Base-by-base conservation (phyloP, 148 eudicot genomes). In the Rhododendron vialii region DNA sequence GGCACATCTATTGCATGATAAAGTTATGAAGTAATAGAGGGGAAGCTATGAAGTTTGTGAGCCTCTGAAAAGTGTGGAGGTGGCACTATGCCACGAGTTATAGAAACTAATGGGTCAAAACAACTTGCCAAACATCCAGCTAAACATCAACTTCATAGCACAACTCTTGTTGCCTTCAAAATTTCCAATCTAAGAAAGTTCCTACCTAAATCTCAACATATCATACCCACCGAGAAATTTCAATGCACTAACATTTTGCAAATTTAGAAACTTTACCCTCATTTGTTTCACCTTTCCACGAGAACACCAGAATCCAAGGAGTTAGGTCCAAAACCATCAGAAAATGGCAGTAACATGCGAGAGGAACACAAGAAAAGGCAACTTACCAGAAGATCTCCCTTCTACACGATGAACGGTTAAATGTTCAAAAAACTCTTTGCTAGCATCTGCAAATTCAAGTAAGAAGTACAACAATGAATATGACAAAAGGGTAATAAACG, bases 361-460 rank as follows among this genome's bases (percentile, higher is more conserved):
- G 79, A 75, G 47, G 79, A 75, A 75, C 43, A 75, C n/a, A 75
- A 6, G 11, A 14, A 17, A 75, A 75, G 79, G 41, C n/a, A 61
- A 61, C 86, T 87, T 83, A 87, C 88, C 83, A 1, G 67, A 71
- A 83, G 83, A 63, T 76, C 65, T 41, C 59, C 65, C 88, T 24
- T 86, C 91, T 13, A 48, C 80, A 84, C 59, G 82, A 76, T 26
- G 78, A 84, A 43, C 81, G 41, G 92, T 91, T 33, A 82, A 92
- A 82, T 92, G 89, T 86, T 91, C 90, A 85, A 90, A 92, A 48
- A 90, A 91, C 80, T 90, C 91, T 83, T 88, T 92, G 33, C 90
- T 88, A 47, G 94, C 94, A 89, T 92, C 94, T 92, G 93, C 86
- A 85, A 7, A 33, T 69, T 50, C 78, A 47, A 69, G 80, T 7